phyloP scores from a whole-genome alignment of 495 filamentous ascomycete genomes.

The Xanthoparmelia taractica region DNA sequence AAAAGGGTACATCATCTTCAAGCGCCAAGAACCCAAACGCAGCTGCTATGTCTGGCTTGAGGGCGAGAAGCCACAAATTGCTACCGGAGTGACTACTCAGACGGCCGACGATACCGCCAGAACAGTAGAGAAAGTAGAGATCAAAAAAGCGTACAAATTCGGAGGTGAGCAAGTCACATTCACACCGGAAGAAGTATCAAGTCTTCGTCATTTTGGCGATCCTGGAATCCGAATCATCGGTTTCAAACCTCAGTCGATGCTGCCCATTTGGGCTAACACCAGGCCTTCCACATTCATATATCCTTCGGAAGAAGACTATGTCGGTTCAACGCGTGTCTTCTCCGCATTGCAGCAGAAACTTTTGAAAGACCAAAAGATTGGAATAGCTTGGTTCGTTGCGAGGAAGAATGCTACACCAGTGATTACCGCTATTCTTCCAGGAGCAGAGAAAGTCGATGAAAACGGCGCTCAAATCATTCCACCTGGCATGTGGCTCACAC shows the following conservation, averaged over 20 bases:
- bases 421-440: constrained; percentile 74
- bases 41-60: constrained; percentile 80
- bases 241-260: constrained; percentile 71
- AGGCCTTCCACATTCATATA: constrained; percentile 89
- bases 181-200: constrained; percentile 68
- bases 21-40: constrained; percentile 67
- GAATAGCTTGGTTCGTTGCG: constrained; percentile 81
- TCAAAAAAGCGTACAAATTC: constrained; percentile 92
- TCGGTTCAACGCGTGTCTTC: constrained; percentile 90
- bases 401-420: constrained; percentile 69
- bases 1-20: constrained; percentile 84
- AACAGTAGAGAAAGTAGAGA: constrained; percentile 68
- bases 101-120: constrained; percentile 67
- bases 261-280: constrained; percentile 79
- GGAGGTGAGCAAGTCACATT: constrained; percentile 86
- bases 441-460: constrained; percentile 57
- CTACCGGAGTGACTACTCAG: constrained; percentile 59
- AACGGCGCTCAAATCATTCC: constrained; percentile 62
- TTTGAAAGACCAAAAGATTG: constrained; percentile 66
- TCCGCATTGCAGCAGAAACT: constrained; percentile 86
- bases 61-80: constrained; percentile 76
- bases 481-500: constrained; percentile 81
- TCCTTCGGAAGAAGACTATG: constrained; percentile 79
- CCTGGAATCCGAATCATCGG: constrained; percentile 84
- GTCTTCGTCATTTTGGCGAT: constrained; percentile 68